phyloP scores from a whole-genome alignment of 108 stramenopile genomes.

The Pseudonitzschia delicatissima region DNA sequence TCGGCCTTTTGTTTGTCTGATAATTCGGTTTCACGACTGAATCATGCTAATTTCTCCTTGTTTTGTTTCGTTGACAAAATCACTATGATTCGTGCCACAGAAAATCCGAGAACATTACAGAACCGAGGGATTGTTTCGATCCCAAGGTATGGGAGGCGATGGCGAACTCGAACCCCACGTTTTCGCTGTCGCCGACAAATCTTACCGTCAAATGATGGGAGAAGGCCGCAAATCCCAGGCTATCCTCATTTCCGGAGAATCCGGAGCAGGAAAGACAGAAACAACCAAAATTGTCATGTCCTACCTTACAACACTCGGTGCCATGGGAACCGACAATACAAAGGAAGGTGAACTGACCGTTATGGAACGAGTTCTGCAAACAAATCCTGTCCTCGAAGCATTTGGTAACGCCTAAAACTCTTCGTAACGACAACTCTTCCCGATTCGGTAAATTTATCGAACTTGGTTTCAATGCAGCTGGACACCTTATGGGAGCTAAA shows the following conservation, averaged over 20 bases:
- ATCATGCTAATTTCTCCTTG: neutral
- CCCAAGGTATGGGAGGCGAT: slow-evolving; percentile 66
- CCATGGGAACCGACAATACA: slow-evolving; percentile 38
- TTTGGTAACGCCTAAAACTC: slow-evolving; percentile 99
- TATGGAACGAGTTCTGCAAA: slow-evolving; percentile 94
- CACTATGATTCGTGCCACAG: slow-evolving; percentile 24
- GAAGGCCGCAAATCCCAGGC: slow-evolving; percentile 80
- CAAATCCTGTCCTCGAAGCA: slow-evolving; percentile 98
- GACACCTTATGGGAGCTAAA: slow-evolving; percentile 87
- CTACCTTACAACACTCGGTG: slow-evolving; percentile 86
- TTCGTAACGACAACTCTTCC: slow-evolving; percentile 99
- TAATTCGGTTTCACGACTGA: slow-evolving; percentile 3
- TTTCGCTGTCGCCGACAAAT: slow-evolving; percentile 86
- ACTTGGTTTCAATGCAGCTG: slow-evolving; percentile 89
- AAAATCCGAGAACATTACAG: slow-evolving; percentile 83
- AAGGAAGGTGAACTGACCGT: slow-evolving; percentile 60
- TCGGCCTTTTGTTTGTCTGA: neutral
- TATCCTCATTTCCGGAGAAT: slow-evolving; percentile 93
- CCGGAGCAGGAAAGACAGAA: slow-evolving; percentile 96
- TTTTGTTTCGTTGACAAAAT: neutral
- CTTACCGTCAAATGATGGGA: slow-evolving; percentile 90
- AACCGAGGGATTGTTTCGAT: slow-evolving; percentile 77
- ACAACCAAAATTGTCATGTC: slow-evolving; percentile 95
- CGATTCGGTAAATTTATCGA: slow-evolving; percentile 99
- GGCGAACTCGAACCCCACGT: slow-evolving; percentile 88